Evolutionary conservation across 805 yeast species (phyloP).

Genomic region (Suhomyces kilbournensis): DNA sequence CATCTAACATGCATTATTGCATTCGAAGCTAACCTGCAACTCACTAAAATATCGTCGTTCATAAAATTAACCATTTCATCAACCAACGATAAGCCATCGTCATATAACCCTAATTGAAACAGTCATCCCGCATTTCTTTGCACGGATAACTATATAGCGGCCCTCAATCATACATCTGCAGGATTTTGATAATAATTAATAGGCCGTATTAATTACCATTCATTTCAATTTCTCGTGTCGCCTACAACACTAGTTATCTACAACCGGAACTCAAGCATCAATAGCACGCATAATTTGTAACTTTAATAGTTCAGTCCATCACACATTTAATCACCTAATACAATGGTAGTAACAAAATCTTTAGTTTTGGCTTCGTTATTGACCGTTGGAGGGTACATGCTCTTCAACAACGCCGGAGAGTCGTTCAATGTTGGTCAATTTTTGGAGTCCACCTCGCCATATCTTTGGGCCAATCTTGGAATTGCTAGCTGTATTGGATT

Average conservation of each 20-base stretch:
- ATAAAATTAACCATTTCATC: not conserved
- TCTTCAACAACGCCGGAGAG: slow-evolving; percentile 92
- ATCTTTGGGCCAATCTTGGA: slow-evolving; percentile 95
- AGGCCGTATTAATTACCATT: not conserved
- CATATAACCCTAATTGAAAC: not conserved
- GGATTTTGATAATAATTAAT: not conserved
- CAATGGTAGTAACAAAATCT: slow-evolving; percentile 13
- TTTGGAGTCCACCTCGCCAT: slow-evolving; percentile 82
- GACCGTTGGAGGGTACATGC: slow-evolving; percentile 53
- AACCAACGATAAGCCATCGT: not conserved
- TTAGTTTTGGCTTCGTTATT: slow-evolving; percentile 32
- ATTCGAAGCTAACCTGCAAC: not conserved
- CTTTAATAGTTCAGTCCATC: not conserved
- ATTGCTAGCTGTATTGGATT: slow-evolving; percentile 89
- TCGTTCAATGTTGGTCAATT: slow-evolving; percentile 88
- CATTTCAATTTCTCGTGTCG: not conserved
- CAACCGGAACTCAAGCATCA: not conserved
- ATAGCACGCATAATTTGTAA: not conserved
- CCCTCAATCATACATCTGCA: not conserved
- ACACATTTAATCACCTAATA: not conserved
- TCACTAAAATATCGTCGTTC: not conserved
- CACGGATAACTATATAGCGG: not conserved
- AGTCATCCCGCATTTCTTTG: not conserved
- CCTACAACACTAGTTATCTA: not conserved
- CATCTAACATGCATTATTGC: not conserved